A percentile compares a stretch with the other conserved stretches of the same genome.
phyloP scores from a whole-genome alignment of 164 flowering plant species.

The Chimonanthus salicifolius region DNA sequence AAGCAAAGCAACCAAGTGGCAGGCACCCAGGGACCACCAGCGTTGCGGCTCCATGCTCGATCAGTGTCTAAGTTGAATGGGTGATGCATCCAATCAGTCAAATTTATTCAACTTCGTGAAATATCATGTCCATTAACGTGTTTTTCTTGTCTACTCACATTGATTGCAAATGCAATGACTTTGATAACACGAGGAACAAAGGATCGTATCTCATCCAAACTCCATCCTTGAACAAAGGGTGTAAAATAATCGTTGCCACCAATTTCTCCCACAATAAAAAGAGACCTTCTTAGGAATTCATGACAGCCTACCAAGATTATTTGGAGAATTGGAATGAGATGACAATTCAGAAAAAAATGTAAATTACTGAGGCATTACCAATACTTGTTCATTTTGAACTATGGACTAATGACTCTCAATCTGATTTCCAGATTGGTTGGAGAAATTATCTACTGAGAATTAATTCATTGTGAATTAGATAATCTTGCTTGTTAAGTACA shows the following conservation, averaged over 20 bases:
- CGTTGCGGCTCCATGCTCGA: conserved; percentile 47
- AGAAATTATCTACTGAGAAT: too few relatives aligned
- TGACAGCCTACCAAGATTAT: conserved; percentile 8
- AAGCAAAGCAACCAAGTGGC: conserved; percentile 48
- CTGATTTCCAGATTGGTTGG: too few relatives aligned
- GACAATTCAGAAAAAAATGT: too few relatives aligned
- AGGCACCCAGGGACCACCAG: conserved; percentile 54
- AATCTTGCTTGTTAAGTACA: not conserved
- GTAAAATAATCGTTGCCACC: conserved; percentile 62
- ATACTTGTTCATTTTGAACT: too few relatives aligned
- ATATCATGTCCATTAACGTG: too few relatives aligned
- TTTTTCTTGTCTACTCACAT: conserved; percentile 21
- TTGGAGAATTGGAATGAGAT: too few relatives aligned
- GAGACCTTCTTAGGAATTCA: conserved; percentile 19
- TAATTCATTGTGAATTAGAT: too few relatives aligned
- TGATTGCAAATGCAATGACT: conserved; percentile 23
- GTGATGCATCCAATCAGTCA: not conserved
- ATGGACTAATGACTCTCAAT: too few relatives aligned
- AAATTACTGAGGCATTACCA: too few relatives aligned
- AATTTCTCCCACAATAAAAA: conserved; percentile 65
- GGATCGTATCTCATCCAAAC: conserved; percentile 19
- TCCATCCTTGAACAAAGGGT: conserved; percentile 20
- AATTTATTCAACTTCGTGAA: not conserved
- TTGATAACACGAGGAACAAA: conserved; percentile 34
- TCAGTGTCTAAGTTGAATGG: conserved; percentile 29